Base-by-base conservation (phyloP, 2,329 filamentous ascomycete genomes). In the Botrytis porri region DNA sequence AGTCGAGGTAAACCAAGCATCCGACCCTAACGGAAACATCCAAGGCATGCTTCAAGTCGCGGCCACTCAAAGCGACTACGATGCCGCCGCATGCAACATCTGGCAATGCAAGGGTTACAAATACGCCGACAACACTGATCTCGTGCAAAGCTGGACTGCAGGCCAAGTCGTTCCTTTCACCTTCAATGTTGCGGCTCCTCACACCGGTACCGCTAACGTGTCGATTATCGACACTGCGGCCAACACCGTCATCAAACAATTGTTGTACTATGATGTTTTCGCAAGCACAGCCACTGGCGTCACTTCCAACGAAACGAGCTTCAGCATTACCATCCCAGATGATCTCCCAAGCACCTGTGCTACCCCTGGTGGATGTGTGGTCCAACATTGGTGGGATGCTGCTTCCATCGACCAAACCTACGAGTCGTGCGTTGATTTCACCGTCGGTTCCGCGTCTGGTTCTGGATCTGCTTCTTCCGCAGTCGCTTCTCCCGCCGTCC, bases 341-440 rank as follows among this genome's bases (percentile, higher is more conserved):
- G 83, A 86, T 76, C 80, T 88, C 63, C 77, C 75, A 18, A 78
- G 85, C 75, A 78, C 63, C 66, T 79, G 80, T 74, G 57, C 75
- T 4, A 72, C 75, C 22, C 75, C 77, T 64, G 77, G 78, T 60
- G 76, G 70, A 20, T 80, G 78, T 73, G 76, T 87, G 10, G 83
- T 89, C 64, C 87, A 88, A 79, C 86, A 86, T 83, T 87, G 79
- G 80, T 88, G 86, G 86, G 81, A 87, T 75, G 85, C 86, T 14
- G 77, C 81, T 22, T 78, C 77, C 59, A 83, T 86, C 67, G 79
- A 85, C 75, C 87, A 88, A 83, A 88, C 86, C n/a, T 88, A 88
- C 79, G 85, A 88, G 81, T 83, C 83, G 69, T 88, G 86, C 78
- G 81, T 88, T 73, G 87, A 88, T 79, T 88, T 88, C 74, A 75